Evolutionary conservation across 345 rosid species (phyloP).

Genomic region (Camelina hispida): DNA sequence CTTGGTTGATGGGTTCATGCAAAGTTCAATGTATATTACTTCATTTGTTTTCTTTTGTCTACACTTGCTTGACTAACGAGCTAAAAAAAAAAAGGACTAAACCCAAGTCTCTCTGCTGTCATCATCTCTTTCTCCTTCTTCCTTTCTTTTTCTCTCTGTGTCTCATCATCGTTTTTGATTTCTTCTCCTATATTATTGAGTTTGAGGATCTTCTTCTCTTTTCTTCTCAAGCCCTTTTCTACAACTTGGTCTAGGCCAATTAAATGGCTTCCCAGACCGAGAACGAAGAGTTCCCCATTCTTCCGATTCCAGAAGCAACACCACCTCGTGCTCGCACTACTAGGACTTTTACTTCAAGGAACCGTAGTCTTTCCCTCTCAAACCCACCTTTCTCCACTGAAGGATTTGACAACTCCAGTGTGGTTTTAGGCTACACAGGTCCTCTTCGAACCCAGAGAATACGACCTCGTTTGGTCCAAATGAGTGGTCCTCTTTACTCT

Average conservation of each 20-base stretch:
- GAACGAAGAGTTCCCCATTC: constrained; percentile 25
- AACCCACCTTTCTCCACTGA: constrained; percentile 56
- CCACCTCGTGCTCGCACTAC: constrained; percentile 29
- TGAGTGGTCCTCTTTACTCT: constrained; percentile 70
- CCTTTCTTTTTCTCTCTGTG: background rate
- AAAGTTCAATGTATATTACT: background rate
- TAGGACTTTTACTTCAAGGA: constrained; percentile 48
- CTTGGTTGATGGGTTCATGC: constrained; percentile 25
- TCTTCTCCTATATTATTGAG: background rate
- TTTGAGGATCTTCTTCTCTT: background rate
- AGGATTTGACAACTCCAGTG: constrained; percentile 50
- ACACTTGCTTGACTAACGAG: background rate
- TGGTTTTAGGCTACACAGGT: constrained; percentile 72
- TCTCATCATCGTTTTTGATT: constrained; percentile 1
- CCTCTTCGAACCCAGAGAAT: constrained; percentile 69
- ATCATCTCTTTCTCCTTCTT: background rate
- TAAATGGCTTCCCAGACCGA: constrained; percentile 27
- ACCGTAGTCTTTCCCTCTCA: constrained; percentile 64
- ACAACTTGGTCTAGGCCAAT: no score
- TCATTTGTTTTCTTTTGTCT: background rate
- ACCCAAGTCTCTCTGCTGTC: background rate
- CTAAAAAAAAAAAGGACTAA: no score
- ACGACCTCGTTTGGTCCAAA: constrained; percentile 53
- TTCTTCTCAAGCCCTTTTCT: no score
- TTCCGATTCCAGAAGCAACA: constrained; percentile 27